A percentile compares a stretch with the other conserved stretches of the same genome.
These are phyloP conservation scores for Saussurea involucrata DNA, from an alignment of 129 eudicot genomes.

Conservation along the genomic window DNA sequence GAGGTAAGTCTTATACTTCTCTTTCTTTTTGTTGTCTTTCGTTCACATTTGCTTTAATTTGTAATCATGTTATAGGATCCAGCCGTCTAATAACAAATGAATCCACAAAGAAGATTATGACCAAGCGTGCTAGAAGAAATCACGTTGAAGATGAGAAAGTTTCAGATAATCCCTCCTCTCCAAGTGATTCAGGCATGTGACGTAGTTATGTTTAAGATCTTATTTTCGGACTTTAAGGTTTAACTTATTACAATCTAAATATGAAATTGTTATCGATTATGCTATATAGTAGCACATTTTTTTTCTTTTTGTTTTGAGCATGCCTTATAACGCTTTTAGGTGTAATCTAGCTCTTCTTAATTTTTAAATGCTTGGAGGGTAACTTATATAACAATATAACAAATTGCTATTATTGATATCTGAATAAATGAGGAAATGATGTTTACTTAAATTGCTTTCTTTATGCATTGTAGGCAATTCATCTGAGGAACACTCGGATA, in stretches of 20 bases:
- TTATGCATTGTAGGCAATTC: slow-evolving; percentile 26
- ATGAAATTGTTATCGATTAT: neutral
- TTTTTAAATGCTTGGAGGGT: neutral
- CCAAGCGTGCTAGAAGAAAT: slow-evolving; percentile 30
- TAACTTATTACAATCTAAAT: neutral
- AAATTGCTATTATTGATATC: neutral
- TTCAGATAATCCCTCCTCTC: slow-evolving; percentile 19
- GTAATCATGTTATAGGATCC: neutral
- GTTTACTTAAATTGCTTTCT: neutral
- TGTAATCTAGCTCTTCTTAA: neutral
- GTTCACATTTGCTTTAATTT: neutral
- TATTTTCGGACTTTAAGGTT: neutral
- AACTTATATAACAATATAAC: neutral
- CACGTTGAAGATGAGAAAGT: slow-evolving; percentile 4
- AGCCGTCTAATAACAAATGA: slow-evolving; percentile 4
- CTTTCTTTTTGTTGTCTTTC: neutral
- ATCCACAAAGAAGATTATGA: neutral
- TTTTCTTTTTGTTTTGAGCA: neutral
- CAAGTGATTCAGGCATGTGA: slow-evolving; percentile 38
- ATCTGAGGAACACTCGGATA: slow-evolving; percentile 33
- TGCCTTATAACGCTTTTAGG: neutral
- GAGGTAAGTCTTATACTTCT: neutral
- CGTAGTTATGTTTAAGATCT: neutral
- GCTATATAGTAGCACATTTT: neutral
- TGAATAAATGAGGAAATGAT: neutral